Evolutionary conservation across 1,139 yeast genomes (phyloP), one percentile per base, ranked within the genome.

Genomic region (Debaryomyces udenii): DNA sequence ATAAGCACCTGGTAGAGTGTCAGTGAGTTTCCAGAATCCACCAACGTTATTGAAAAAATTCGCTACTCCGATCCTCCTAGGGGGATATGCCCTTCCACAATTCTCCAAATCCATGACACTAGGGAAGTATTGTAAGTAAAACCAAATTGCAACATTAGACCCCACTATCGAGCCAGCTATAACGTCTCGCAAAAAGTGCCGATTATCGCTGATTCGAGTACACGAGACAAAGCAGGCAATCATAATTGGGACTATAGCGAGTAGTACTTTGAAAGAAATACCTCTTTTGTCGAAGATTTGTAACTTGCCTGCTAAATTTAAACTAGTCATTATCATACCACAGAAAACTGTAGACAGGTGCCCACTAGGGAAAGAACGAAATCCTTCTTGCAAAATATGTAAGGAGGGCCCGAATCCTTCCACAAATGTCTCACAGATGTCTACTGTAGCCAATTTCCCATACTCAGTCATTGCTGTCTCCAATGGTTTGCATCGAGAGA

Each of bases 301-400:
- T 29, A 68, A 49, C 41, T 64, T 65, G 0, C 71, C 70, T 2
- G 70, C 54, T n/a, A 66, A 50, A 50, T 71, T 64, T 26, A 73
- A 57, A 27, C 68, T 56, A 6, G 68, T 56, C 13, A 72, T 55
- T 1, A 70, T 63, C 53, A 73, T 65, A 0, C 78, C 66, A 22
- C 78, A 59, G 50, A 75, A 76, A 2, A 75, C 62, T 0, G 79
- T 71, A 1, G 80, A 64, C 41, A 76, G 65, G 48, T 76, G 81
- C 1, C 80, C 81, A 40, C 80, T 74, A 1, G 81, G 81, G 46
- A 76, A 76, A 3, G 76, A 62, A 45, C 79, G 61, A 45, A 76
- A 71, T 0, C 81, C 81, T 55, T 76, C 80, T 41, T 59, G 56
- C 0, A 76, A 43, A 6, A 68, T 38, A n/a, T 47, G 42, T 7